These are phyloP conservation scores for Globisporangium alternatum DNA, from an alignment of 352 stramenopile species.

Conservation along the genomic window DNA sequence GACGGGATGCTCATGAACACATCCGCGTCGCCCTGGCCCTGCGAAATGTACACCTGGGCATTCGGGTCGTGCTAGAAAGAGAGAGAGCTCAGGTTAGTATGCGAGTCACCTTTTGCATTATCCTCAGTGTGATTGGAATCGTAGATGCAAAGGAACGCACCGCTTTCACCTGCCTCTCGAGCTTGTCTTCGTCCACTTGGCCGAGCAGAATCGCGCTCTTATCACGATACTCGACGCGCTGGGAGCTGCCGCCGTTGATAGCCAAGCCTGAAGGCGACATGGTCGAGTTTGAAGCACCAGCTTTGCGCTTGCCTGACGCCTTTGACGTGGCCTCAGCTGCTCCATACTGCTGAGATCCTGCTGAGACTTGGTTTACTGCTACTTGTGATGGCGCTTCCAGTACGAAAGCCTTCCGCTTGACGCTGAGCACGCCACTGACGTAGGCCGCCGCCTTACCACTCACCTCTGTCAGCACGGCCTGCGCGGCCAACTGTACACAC, in stretches of 20 bases:
- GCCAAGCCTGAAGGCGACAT: not conserved
- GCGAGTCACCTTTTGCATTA: not conserved
- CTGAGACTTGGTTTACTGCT: not conserved
- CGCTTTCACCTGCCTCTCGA: slow-evolving; percentile 73
- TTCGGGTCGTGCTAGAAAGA: slow-evolving; percentile 51
- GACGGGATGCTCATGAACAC: slow-evolving; percentile 82
- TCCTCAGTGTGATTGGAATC: not conserved
- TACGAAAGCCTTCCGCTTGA: slow-evolving; percentile 62
- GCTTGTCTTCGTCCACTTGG: slow-evolving; percentile 76
- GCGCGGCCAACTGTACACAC: slow-evolving; percentile 41
- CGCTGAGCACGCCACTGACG: slow-evolving; percentile 51
- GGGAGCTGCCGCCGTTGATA: not conserved
- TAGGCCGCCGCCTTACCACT: slow-evolving; percentile 65
- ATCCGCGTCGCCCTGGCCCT: slow-evolving; percentile 70
- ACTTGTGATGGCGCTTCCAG: slow-evolving; percentile 27
- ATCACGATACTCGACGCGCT: slow-evolving; percentile 61
- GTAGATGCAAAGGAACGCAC: slow-evolving; percentile 21
- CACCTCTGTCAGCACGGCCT: slow-evolving; percentile 60
- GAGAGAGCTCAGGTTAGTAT: not conserved
- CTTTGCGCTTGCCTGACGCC: slow-evolving; percentile 14
- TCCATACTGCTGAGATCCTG: not conserved
- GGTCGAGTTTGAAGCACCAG: slow-evolving; percentile 5
- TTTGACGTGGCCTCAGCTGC: not conserved
- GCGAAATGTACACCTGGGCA: slow-evolving; percentile 76
- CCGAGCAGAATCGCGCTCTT: slow-evolving; percentile 56